Conservation (phyloP, 345 rosid genomes). For the Nasturtium officinale region DNA sequence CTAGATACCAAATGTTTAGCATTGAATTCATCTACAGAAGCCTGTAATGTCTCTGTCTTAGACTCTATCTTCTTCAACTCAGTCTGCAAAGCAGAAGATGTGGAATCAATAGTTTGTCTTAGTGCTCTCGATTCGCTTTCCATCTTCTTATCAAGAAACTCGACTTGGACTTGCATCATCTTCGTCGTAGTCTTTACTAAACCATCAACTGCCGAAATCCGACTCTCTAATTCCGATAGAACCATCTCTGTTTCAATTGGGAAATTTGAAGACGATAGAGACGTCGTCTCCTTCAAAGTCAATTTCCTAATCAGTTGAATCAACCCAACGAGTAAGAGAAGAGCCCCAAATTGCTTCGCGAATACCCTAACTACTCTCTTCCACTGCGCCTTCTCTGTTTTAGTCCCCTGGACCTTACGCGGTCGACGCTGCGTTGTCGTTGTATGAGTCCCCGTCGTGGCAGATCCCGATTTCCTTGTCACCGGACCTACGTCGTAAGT, state of each 20-base stretch:
- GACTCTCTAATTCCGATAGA: slow-evolving; percentile 66
- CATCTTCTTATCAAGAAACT: slow-evolving; percentile 72
- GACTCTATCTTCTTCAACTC: slow-evolving; percentile 58
- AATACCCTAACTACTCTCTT: slow-evolving; percentile 59
- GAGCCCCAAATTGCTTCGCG: slow-evolving; percentile 62
- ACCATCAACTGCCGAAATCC: slow-evolving; percentile 77
- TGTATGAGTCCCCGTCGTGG: slow-evolving; percentile 46
- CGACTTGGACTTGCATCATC: slow-evolving; percentile 90
- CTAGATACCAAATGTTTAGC: slow-evolving; percentile 59
- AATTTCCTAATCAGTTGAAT: slow-evolving; percentile 67
- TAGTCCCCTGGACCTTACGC: slow-evolving; percentile 49
- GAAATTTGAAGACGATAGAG: slow-evolving; percentile 23
- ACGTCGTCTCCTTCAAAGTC: slow-evolving; percentile 39
- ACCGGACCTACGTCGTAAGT: slow-evolving; percentile 51
- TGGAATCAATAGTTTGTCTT: slow-evolving; percentile 54
- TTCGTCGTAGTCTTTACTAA: slow-evolving; percentile 65
- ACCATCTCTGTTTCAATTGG: slow-evolving; percentile 40
- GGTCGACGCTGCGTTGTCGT: slow-evolving; percentile 65
- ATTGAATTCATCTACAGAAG: slow-evolving; percentile 59
- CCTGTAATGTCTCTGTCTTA: slow-evolving; percentile 45
- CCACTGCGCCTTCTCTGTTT: slow-evolving; percentile 65
- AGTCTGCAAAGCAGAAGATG: slow-evolving; percentile 42
- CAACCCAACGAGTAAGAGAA: slow-evolving; percentile 63
- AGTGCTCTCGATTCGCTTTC: slow-evolving; percentile 58
- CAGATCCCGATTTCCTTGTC: slow-evolving; percentile 51